Conservation (phyloP, 805 yeast species). For the Candida gorgasii region DNA sequence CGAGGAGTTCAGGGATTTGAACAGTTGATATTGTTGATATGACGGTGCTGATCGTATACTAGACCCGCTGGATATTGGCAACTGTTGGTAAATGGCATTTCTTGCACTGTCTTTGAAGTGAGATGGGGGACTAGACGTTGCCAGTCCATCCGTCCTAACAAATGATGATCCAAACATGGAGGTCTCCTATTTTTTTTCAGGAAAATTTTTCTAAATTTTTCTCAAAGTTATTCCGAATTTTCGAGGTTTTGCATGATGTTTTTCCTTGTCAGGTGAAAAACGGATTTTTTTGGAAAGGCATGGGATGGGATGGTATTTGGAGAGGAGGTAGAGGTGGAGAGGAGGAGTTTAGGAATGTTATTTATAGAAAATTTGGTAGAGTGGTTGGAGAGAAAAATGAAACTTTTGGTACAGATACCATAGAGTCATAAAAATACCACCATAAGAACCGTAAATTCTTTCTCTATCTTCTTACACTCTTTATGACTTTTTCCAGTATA, state of each 20-base stretch:
- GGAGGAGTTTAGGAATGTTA: too few relatives aligned
- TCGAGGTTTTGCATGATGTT: slow-evolving; percentile 8
- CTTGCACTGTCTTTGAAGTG: slow-evolving; percentile 45
- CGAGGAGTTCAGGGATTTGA: slow-evolving; percentile 37
- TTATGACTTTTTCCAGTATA: too few relatives aligned
- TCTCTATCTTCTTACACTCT: too few relatives aligned
- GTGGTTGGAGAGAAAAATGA: neutral
- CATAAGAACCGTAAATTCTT: neutral
- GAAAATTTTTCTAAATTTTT: slow-evolving; percentile 15
- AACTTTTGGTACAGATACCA: neutral
- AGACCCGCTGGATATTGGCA: slow-evolving; percentile 30
- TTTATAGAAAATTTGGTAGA: too few relatives aligned
- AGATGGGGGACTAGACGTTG: slow-evolving; percentile 31
- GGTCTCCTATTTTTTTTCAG: slow-evolving; percentile 7
- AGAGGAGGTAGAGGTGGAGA: neutral
- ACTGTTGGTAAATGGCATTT: slow-evolving; percentile 44
- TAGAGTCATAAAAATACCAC: neutral
- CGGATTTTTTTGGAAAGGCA: neutral
- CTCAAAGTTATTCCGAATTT: slow-evolving; percentile 6
- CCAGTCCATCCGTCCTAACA: slow-evolving; percentile 24
- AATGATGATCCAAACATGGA: slow-evolving; percentile 33
- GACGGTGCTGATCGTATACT: slow-evolving; percentile 45
- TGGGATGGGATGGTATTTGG: neutral
- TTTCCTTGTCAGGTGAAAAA: slow-evolving; percentile 4
- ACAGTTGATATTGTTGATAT: slow-evolving; percentile 26